phyloP scores from a whole-genome alignment of 768 basidiomycete species.

The Wakefieldia striispora region DNA sequence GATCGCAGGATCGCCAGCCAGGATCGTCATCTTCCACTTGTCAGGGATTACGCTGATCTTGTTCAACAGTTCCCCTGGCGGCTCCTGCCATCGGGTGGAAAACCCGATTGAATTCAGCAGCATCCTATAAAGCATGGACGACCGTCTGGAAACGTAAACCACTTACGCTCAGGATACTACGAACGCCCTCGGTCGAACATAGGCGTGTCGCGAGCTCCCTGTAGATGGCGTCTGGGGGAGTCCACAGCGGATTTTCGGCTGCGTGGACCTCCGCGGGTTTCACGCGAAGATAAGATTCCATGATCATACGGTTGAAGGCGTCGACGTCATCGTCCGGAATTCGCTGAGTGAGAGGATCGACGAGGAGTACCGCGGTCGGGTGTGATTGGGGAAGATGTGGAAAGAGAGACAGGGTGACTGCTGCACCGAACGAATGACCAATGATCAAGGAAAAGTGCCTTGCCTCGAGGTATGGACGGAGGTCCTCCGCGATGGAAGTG shows the following conservation, averaged over 20 bases:
- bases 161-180: not conserved
- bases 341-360: too few relatives aligned
- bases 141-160: not conserved
- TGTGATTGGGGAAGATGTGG: too few relatives aligned
- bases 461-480: slow-evolving; percentile 13
- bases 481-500: slow-evolving; percentile 9
- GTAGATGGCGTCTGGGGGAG: not conserved
- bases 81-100: slow-evolving; percentile 4
- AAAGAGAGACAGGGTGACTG: too few relatives aligned
- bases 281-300: not conserved
- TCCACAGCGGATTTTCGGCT: slow-evolving; percentile 13
- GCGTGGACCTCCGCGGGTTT: not conserved
- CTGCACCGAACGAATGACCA: slow-evolving; percentile 19
- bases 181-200: not conserved
- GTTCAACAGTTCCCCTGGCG: slow-evolving; percentile 11
- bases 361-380: slow-evolving; percentile 13
- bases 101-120: not conserved
- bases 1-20: slow-evolving; percentile 16
- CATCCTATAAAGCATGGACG: not conserved
- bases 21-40: slow-evolving; percentile 7
- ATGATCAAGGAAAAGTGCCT: slow-evolving; percentile 10
- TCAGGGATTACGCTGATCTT: not conserved
- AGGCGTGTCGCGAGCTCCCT: slow-evolving; percentile 7
- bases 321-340: too few relatives aligned
- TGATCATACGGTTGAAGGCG: not conserved